phyloP scores from a whole-genome alignment of 345 rosid species.

The Camelina sativa region DNA sequence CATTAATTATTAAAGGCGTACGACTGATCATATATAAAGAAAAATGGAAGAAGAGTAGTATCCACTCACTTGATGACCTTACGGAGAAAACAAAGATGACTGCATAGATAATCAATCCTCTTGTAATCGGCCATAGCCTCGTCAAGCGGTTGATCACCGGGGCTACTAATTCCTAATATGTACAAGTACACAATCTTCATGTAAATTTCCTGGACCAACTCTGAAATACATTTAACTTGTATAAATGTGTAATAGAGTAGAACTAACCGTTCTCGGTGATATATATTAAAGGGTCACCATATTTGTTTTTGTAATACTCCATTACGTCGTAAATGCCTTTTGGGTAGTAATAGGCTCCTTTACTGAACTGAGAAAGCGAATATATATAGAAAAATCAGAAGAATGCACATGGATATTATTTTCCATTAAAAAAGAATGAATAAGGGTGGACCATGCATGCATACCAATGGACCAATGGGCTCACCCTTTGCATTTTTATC shows the following conservation, averaged over 20 bases:
- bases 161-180: slow-evolving; percentile 15
- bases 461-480: slow-evolving; percentile 33
- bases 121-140: background rate
- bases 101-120: slow-evolving; percentile 35
- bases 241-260: background rate
- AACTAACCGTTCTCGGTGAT: slow-evolving; percentile 39
- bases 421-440: background rate
- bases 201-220: slow-evolving; percentile 5
- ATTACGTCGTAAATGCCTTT: slow-evolving; percentile 29
- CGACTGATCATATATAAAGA: no score
- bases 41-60: background rate
- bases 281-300: slow-evolving; percentile 24
- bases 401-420: no score
- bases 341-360: background rate
- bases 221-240: background rate
- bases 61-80: slow-evolving; percentile 34
- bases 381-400: background rate
- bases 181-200: background rate
- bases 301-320: slow-evolving; percentile 1
- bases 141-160: background rate
- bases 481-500: background rate
- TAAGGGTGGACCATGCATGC: background rate
- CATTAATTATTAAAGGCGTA: background rate
- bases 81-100: slow-evolving; percentile 37
- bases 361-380: slow-evolving; percentile 14